Conservation (phyloP, 2,329 filamentous ascomycete species). For the Aspergillus oerlinghausenensis region DNA sequence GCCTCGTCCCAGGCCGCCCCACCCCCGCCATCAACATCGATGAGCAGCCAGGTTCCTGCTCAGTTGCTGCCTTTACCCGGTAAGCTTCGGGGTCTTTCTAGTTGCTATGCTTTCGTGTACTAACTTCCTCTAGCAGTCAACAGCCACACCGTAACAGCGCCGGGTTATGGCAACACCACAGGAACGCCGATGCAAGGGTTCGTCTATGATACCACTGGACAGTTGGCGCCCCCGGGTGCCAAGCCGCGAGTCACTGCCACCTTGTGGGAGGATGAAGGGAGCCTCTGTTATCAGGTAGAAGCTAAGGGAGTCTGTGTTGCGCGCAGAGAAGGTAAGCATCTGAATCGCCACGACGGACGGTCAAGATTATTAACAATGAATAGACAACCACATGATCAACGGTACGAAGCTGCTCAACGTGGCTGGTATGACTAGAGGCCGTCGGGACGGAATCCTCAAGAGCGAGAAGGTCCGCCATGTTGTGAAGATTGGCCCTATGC, state of each 20-base stretch:
- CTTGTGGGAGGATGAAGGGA: slow-evolving; percentile 97
- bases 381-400: slow-evolving; percentile 99
- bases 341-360: neutral
- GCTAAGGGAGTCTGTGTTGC: slow-evolving; percentile 94
- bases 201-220: slow-evolving; percentile 79
- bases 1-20: slow-evolving; percentile 70
- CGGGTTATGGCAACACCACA: slow-evolving; percentile 38
- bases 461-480: slow-evolving; percentile 96
- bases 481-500: slow-evolving; percentile 98
- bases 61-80: slow-evolving; percentile 65
- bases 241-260: slow-evolving; percentile 96
- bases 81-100: slow-evolving; percentile 18
- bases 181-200: slow-evolving; percentile 43
- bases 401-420: slow-evolving; percentile 96
- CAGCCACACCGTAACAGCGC: slow-evolving; percentile 29
- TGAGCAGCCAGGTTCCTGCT: slow-evolving; percentile 62
- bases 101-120: slow-evolving; percentile 5
- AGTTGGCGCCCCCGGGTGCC: slow-evolving; percentile 86
- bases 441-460: slow-evolving; percentile 93
- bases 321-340: slow-evolving; percentile 73
- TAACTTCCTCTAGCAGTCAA: slow-evolving; percentile 27
- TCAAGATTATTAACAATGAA: neutral
- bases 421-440: slow-evolving; percentile 93
- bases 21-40: slow-evolving; percentile 64
- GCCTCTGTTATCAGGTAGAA: slow-evolving; percentile 95